These are phyloP conservation scores for Lanmaoa pseudosensibilis DNA, from an alignment of 768 basidiomycete species.

Conservation along the genomic window DNA sequence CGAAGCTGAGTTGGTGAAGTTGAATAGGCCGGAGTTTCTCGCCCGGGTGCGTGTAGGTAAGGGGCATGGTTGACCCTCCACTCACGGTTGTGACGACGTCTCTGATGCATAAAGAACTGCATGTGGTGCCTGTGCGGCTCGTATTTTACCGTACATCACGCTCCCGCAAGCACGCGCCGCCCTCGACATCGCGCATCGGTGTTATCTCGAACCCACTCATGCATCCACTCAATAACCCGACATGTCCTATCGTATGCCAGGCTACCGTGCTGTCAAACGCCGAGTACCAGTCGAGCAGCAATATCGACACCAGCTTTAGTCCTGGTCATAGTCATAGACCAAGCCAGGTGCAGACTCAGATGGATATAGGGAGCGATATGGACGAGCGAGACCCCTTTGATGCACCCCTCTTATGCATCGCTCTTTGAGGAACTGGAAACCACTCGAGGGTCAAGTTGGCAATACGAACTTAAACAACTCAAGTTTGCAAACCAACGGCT, in stretches of 20 bases:
- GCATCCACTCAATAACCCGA: slow-evolving; percentile 18
- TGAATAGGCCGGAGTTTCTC: slow-evolving; percentile 8
- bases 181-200: not conserved
- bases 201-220: slow-evolving; percentile 5
- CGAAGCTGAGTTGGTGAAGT: slow-evolving; percentile 29
- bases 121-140: slow-evolving; percentile 31
- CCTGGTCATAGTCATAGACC: not conserved
- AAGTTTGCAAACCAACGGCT: slow-evolving; percentile 68
- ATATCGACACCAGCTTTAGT: not conserved
- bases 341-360: not conserved
- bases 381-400: slow-evolving; percentile 4
- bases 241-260: slow-evolving; percentile 33
- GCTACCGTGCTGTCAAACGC: slow-evolving; percentile 20
- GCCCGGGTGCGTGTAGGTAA: not conserved
- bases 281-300: not conserved
- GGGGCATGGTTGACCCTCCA: slow-evolving; percentile 14
- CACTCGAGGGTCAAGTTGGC: slow-evolving; percentile 77
- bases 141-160: slow-evolving; percentile 39
- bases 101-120: slow-evolving; percentile 42
- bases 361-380: not conserved
- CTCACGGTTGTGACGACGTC: slow-evolving; percentile 25
- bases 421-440: slow-evolving; percentile 76
- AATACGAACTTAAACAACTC: slow-evolving; percentile 88
- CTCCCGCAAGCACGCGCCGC: not conserved
- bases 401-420: slow-evolving; percentile 34